Evolutionary conservation across 352 stramenopile species (phyloP).

Genomic region (Phytophthora fragariae): DNA sequence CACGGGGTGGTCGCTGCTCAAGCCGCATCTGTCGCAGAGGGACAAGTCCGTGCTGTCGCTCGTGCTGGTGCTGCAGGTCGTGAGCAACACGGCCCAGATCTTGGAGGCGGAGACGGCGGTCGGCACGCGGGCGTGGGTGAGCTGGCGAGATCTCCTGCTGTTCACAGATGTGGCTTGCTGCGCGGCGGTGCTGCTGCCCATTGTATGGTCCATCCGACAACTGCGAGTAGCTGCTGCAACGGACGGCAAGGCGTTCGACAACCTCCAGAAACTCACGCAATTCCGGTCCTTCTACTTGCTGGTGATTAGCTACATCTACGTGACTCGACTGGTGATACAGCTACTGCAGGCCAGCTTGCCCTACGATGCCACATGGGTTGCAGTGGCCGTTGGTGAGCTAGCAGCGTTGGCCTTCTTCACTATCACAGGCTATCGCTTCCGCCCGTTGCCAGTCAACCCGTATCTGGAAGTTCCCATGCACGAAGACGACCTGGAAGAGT

Average conservation of each 20-base stretch:
- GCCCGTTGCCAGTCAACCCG: constrained; percentile 90
- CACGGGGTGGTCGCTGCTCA: constrained; percentile 97
- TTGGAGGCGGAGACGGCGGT: constrained; percentile 84
- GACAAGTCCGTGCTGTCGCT: constrained; percentile 96
- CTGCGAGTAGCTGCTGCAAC: constrained; percentile 83
- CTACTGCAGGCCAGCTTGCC: constrained; percentile 92
- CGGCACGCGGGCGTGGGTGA: constrained; percentile 74
- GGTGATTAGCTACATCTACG: constrained; percentile 98
- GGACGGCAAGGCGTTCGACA: constrained; percentile 90
- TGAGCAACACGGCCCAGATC: constrained; percentile 96
- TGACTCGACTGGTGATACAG: constrained; percentile 97
- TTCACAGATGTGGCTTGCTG: constrained; percentile 98
- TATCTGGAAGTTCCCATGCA: constrained; percentile 89
- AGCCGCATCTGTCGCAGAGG: constrained; percentile 93
- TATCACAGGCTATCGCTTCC: constrained; percentile 92
- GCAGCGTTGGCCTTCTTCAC: constrained; percentile 94
- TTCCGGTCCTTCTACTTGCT: constrained; percentile 98
- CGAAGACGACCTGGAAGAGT: constrained; percentile 85
- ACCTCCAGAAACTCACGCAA: constrained; percentile 94
- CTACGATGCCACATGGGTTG: constrained; percentile 90
- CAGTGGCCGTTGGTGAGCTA: constrained; percentile 70
- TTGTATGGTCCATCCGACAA: constrained; percentile 95
- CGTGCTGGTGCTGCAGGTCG: constrained; percentile 92
- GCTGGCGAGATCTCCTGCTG: constrained; percentile 93
- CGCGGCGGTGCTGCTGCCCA: constrained; percentile 95